phyloP scores from a whole-genome alignment of 2,329 filamentous ascomycete species.

The Aspergillus neotritici region DNA sequence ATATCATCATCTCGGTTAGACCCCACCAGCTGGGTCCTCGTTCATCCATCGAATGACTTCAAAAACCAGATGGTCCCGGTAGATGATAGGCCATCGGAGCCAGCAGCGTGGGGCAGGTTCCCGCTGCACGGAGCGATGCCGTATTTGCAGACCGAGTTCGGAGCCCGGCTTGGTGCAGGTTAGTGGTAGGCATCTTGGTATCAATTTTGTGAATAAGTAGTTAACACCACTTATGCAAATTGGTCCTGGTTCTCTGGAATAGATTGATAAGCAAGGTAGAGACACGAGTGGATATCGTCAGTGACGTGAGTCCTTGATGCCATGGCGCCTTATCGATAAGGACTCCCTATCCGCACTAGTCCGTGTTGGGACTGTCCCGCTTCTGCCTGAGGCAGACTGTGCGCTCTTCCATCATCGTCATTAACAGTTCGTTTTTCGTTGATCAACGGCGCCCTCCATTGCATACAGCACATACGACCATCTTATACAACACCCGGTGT shows the following conservation, averaged over 20 bases:
- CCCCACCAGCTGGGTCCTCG: not conserved
- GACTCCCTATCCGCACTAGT: slow-evolving; percentile 3
- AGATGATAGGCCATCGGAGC: not conserved
- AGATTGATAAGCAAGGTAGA: not conserved
- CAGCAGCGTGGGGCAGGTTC: not conserved
- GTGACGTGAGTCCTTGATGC: no score
- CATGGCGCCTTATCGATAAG: slow-evolving; percentile 20
- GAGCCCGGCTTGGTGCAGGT: not conserved
- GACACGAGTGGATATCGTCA: no score
- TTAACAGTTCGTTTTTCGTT: no score
- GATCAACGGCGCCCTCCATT: no score
- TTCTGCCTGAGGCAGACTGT: slow-evolving; percentile 8
- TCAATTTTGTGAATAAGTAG: not conserved
- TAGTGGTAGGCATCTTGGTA: not conserved
- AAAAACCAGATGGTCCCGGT: not conserved
- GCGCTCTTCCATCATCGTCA: slow-evolving; percentile 1
- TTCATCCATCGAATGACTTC: not conserved
- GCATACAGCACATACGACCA: no score
- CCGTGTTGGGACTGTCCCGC: slow-evolving; percentile 13
- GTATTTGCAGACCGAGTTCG: no score
- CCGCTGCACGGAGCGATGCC: no score
- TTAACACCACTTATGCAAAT: not conserved
- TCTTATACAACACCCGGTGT: no score
- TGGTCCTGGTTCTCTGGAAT: not conserved
- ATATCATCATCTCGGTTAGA: not conserved